Conservation (phyloP, 768 basidiomycete species). For the Boletus rubropictus region DNA sequence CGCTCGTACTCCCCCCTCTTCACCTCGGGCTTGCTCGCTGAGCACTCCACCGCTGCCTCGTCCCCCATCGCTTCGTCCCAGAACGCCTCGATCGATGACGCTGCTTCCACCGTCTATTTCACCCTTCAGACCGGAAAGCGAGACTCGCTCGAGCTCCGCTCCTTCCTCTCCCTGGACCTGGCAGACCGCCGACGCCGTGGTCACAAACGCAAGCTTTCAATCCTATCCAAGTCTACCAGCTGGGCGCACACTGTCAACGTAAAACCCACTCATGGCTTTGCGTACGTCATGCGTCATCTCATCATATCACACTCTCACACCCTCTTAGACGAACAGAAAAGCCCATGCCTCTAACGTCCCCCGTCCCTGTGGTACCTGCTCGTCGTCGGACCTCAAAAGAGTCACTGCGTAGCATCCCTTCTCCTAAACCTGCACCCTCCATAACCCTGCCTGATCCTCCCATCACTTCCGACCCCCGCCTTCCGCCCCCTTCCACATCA, state of each 20-base stretch:
- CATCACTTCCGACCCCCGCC: background rate
- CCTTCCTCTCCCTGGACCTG: constrained; percentile 66
- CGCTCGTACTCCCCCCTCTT: constrained; percentile 55
- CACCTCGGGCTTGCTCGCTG: constrained; percentile 53
- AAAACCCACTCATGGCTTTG: constrained; percentile 9
- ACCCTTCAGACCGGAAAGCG: constrained; percentile 39
- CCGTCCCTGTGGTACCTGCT: constrained; percentile 2
- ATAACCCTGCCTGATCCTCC: constrained; percentile 45
- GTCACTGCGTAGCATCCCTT: constrained; percentile 47
- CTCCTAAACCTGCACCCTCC: constrained; percentile 56
- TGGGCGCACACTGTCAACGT: constrained; percentile 21
- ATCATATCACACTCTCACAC: background rate
- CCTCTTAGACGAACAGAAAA: constrained; percentile 20
- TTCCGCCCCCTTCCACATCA: background rate
- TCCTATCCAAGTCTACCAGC: constrained; percentile 27
- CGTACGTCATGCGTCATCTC: constrained; percentile 5
- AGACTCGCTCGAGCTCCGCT: constrained; percentile 40
- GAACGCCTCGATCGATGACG: constrained; percentile 14
- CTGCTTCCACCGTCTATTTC: constrained; percentile 42
- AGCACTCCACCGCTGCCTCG: constrained; percentile 13
- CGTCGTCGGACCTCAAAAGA: constrained; percentile 35
- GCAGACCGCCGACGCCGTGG: constrained; percentile 45
- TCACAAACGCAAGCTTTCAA: constrained; percentile 33
- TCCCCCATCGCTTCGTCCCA: background rate
- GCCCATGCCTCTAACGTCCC: constrained; percentile 18